Base-by-base conservation (phyloP, 176 grass and related monocot genomes). In the Triticum urartu region DNA sequence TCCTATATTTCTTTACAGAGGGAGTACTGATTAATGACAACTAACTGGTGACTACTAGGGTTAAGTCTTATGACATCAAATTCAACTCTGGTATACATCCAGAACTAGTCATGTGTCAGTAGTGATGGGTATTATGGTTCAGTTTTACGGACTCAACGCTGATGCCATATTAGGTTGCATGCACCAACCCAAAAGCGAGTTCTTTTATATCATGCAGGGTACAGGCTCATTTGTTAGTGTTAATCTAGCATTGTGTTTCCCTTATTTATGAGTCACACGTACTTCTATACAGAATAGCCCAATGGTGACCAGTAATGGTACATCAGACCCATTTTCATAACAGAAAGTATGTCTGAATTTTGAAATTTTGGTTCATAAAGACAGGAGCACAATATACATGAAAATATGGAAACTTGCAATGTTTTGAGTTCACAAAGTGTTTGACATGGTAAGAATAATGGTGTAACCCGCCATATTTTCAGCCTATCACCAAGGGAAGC, bases 281-380 rank as follows among this genome's bases (percentile, higher is more conserved):
- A 74, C 71, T 74, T 74, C n/a, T 45, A 73, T 73, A 73, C 21
- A 77, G 26, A 56, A 77, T 52, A 56, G 75, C 17, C 48, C 17
- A 50, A 32, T 68, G 28, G 28, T 33, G 28, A 13, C 47, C 5
- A 32, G 36, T 52, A 72, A 69, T 52, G 18, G 15, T 52, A 52
- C 48, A 52, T 18, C 14, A 52, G 15, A 52, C n/a, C 21, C 28
- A 54, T 54, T 25, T 54, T 54, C 73, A 68, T 68, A 32, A 68
- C 25, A 68, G 42, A 68, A n/a, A 48, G 24, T 68, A 68, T 30
- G 26, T 52, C 26, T 50, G 26, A 21, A 52, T 52, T 68, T 68
- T 52, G 42, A 68, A 67, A 35, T 33, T 10, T 14, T 20, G 58
- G 13, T 61, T 61, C 76, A 67, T n/a, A 68, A 78, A 68, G 64